Conservation (phyloP, 2,329 filamentous ascomycete genomes). For the Leptosphaerulina australis region DNA sequence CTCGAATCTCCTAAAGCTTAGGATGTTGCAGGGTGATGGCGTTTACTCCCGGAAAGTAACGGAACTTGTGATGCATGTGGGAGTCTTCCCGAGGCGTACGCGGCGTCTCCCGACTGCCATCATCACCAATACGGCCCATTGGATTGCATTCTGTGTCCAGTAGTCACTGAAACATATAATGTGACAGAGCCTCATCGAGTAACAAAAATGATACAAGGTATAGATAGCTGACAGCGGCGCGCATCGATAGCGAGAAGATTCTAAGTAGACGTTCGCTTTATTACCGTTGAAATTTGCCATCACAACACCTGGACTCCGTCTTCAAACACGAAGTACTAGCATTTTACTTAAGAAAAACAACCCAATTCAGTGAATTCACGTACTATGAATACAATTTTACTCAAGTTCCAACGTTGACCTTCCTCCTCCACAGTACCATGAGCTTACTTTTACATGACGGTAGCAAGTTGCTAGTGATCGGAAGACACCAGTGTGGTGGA, state of each 20-base stretch:
- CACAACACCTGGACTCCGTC: not conserved
- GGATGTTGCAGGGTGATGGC: slow-evolving; percentile 32
- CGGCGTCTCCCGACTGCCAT: slow-evolving; percentile 10
- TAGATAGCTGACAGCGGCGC: not conserved
- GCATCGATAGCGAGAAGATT: not conserved
- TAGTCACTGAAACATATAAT: not conserved
- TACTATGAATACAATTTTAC: not conserved
- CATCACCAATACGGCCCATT: not conserved
- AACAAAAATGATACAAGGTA: not conserved
- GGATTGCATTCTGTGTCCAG: not conserved
- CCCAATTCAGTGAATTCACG: not conserved
- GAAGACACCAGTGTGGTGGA: slow-evolving; percentile 28
- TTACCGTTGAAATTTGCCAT: not conserved
- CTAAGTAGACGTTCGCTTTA: not conserved
- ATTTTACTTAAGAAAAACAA: not conserved
- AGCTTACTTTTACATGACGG: too few species aligned
- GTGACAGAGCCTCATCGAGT: slow-evolving; percentile 20
- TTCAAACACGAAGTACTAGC: not conserved
- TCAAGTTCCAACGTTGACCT: not conserved
- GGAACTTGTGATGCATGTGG: slow-evolving; percentile 31
- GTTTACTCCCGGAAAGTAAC: slow-evolving; percentile 33
- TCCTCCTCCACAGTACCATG: not conserved
- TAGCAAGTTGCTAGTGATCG: slow-evolving; percentile 26
- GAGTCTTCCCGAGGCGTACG: slow-evolving; percentile 4
- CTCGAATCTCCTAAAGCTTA: slow-evolving; percentile 3